Evolutionary conservation across 2,329 filamentous ascomycete species (phyloP), one percentile per base, ranked within the genome.

Genomic region (Raffaelea arxii): DNA sequence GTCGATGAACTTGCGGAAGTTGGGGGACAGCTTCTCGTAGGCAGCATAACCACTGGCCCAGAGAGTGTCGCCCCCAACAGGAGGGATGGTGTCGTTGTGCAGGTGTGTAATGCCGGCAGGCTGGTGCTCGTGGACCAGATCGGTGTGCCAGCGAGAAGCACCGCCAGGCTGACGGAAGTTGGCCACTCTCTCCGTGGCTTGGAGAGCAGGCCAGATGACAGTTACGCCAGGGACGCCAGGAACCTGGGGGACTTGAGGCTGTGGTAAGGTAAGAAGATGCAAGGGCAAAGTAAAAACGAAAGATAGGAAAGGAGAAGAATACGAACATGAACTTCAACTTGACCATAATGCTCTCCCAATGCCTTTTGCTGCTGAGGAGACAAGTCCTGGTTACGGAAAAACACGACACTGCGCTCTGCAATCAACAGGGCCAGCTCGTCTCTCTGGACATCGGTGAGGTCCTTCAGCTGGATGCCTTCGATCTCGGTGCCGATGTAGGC

Each of bases 31-130:
- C 62, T 86, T 86, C 61, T 85, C 81, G 54, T 87, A 87, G 0
- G 82, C 82, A 0, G 76, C 67, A 57, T 86, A 86, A 1, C 82
- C 81, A 48, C 73, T 79, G 0, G 82, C 79, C 82, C 83, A 87
- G 0, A 86, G 71, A 0, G 83, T 86, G 59, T 87, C 83, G 11
- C 83, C 83, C 2, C 83, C 83, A 0, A 78, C 58, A 0, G 68
- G 69, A 0, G 81, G 80, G 0, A 86, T 68, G 0, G 79, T 80
- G 58, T 84, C 81, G 46, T 84, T 84, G 63, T 84, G 80, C 6
- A 85, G 66, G 58, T 84, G 80, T 0, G 82, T 85, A 45, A 85
- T 76, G 6, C 81, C 82, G 0, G 83, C 80, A 2, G 83, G 82
- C 47, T 86, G 81, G 27, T 70, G 68, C 59, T 87, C 82, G 54